Evolutionary conservation across 441 rosid genomes (phyloP).

Genomic region (Syzygium malaccense): DNA sequence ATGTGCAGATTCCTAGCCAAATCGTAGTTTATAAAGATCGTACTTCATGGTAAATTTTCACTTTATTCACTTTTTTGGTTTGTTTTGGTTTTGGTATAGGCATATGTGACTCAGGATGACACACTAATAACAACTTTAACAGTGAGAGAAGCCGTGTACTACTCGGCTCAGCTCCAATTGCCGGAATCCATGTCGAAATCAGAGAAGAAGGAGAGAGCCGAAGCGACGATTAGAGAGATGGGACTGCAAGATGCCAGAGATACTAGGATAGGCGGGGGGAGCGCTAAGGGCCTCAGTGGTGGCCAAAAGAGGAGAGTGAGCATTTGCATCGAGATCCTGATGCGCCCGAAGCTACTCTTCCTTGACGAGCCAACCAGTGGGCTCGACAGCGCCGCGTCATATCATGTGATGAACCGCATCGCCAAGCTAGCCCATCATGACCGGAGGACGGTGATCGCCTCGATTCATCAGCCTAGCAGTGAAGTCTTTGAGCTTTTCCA

Average conservation of each 20-base stretch:
- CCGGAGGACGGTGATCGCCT: slow-evolving; percentile 34
- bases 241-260: slow-evolving; percentile 32
- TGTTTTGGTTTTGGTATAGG: slow-evolving; percentile 14
- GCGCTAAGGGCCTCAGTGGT: slow-evolving; percentile 33
- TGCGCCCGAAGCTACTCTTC: slow-evolving; percentile 40
- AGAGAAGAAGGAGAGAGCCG: slow-evolving; percentile 45
- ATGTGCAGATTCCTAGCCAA: neutral
- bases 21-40: neutral
- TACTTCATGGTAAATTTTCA: neutral
- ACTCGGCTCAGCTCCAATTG: slow-evolving; percentile 47
- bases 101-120: slow-evolving; percentile 62
- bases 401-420: slow-evolving; percentile 35
- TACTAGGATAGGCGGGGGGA: slow-evolving; percentile 40
- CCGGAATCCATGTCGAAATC: slow-evolving; percentile 31
- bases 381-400: slow-evolving; percentile 50
- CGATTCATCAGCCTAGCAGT: slow-evolving; percentile 49
- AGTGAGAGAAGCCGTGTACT: slow-evolving; percentile 36
- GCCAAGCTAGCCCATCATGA: slow-evolving; percentile 21
- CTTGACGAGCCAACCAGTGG: slow-evolving; percentile 58
- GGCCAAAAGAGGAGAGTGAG: slow-evolving; percentile 47
- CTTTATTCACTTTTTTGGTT: neutral
- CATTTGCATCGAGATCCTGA: slow-evolving; percentile 46
- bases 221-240: slow-evolving; percentile 43
- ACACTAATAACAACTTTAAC: slow-evolving; percentile 31
- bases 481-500: slow-evolving; percentile 48